These are phyloP conservation scores for Kurtzmaniella natalensis DNA, from an alignment of 1,139 yeast species.

Conservation along the genomic window DNA sequence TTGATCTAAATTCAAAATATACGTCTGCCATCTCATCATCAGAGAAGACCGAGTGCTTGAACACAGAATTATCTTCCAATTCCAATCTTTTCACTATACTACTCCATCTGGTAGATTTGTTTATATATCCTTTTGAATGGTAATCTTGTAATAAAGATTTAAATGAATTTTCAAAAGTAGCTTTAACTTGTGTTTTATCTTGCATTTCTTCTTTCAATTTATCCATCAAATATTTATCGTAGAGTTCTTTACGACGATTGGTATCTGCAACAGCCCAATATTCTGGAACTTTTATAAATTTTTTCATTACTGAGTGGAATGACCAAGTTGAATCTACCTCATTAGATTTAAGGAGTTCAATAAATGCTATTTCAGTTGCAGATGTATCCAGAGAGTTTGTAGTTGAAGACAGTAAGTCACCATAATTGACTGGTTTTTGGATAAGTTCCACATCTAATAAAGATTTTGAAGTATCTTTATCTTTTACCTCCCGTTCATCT, in stretches of 20 bases:
- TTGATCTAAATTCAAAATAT: constrained; percentile 46
- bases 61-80: constrained; percentile 60
- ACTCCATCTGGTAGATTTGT: constrained; percentile 64
- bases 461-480: neutral
- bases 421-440: constrained; percentile 1
- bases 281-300: constrained; percentile 51
- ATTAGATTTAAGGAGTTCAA: constrained; percentile 46
- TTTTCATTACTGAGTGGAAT: constrained; percentile 63
- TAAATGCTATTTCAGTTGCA: constrained; percentile 46
- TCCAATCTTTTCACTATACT: constrained; percentile 45
- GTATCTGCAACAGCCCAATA: constrained; percentile 73
- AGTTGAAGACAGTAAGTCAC: too few relatives aligned
- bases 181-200: constrained; percentile 49
- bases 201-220: constrained; percentile 52
- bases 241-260: constrained; percentile 52
- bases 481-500: too few relatives aligned
- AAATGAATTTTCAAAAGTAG: constrained; percentile 55
- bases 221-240: constrained; percentile 59
- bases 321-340: constrained; percentile 74
- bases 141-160: constrained; percentile 40
- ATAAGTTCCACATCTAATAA: neutral
- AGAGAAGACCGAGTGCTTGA: constrained; percentile 56
- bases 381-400: too few relatives aligned
- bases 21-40: constrained; percentile 52
- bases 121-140: constrained; percentile 32